Base-by-base conservation (phyloP, 306 rosid genomes). In the Dicorynia guianensis region DNA sequence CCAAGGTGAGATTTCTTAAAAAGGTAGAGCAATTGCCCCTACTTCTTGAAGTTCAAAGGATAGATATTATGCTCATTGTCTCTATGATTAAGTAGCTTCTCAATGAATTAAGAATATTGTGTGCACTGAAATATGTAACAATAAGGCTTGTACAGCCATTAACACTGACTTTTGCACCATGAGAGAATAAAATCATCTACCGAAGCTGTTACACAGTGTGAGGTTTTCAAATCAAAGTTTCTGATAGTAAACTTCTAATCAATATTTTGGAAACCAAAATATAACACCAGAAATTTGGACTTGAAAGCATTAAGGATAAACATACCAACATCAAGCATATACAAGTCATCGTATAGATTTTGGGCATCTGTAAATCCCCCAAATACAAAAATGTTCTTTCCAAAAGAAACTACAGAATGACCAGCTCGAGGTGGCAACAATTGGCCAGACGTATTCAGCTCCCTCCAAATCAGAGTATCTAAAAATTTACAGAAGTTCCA, bases 281-380 rank as follows among this genome's bases (percentile, higher is more conserved):
- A 65, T 47, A 66, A 40, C 39, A 66, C 15, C 13, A 74, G 33
- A 54, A 58, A 20, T 11, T 38, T 33, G 53, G 42, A 69, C 34
- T 12, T 11, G 18, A 12, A 80, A 67, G 42, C 4, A 38, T 38
- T 52, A 12, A 4, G 7, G 71, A 61, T 61, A 63, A 65, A 82
- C 99, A 67, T 90, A 96, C 99, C 99, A 65, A 85, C 71, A 86
- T 96, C 93, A 62, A 96, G 97, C 89, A 87, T 79, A 79, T 86
- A 84, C n/a, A 96, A 88, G 83, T 96, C 99, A 68, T 84, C 88
- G 84, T 90, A 92, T 15, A 96, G 85, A 82, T 91, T 92, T 89
- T 89, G 99, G 30, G 97, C 92, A 38, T 96, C 98, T 8, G 99
- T 89, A 72, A 96, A 96, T 76, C 99, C 99, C 72, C 99, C 99